Conservation (phyloP, 306 rosid species). For the Corylus americana region DNA sequence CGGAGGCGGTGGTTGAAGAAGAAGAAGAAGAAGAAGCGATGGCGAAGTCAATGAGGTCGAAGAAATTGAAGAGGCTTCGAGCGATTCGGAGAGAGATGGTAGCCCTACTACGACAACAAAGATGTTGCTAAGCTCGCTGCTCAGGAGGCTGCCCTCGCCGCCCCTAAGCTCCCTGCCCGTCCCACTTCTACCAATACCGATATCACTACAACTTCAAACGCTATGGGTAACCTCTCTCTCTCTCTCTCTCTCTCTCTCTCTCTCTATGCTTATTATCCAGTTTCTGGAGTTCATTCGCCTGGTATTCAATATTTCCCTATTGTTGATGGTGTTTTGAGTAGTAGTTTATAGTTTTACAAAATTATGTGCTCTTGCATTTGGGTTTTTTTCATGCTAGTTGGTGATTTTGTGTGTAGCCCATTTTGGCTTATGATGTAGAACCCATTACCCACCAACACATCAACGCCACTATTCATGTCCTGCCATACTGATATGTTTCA, state of each 20-base stretch:
- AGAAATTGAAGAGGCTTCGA: slow-evolving; percentile 85
- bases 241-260: too few relatives aligned
- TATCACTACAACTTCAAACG: slow-evolving; percentile 21
- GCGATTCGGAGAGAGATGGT: slow-evolving; percentile 89
- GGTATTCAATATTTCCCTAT: too few relatives aligned
- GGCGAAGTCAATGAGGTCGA: slow-evolving; percentile 93
- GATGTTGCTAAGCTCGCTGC: slow-evolving; percentile 88
- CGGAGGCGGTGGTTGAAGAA: background rate
- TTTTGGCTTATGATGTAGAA: background rate
- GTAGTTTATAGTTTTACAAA: background rate
- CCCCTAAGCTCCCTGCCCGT: slow-evolving; percentile 75
- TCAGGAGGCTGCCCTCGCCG: slow-evolving; percentile 88
- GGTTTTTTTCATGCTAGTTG: background rate
- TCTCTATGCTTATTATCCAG: background rate
- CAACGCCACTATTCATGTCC: too few relatives aligned
- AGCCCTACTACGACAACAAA: slow-evolving; percentile 80
- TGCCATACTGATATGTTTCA: too few relatives aligned
- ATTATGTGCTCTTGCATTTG: too few relatives aligned
- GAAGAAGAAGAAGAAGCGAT: slow-evolving; percentile 25
- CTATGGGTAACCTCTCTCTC: slow-evolving; percentile 40
- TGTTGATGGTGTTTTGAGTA: background rate
- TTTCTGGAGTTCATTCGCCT: background rate
- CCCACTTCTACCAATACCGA: slow-evolving; percentile 14
- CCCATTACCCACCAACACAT: background rate
- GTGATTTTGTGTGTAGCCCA: background rate